A percentile compares a stretch with the other conserved stretches of the same genome.
Evolutionary conservation across 768 basidiomycete species (phyloP).

Genomic region (Baorangia bicolor): DNA sequence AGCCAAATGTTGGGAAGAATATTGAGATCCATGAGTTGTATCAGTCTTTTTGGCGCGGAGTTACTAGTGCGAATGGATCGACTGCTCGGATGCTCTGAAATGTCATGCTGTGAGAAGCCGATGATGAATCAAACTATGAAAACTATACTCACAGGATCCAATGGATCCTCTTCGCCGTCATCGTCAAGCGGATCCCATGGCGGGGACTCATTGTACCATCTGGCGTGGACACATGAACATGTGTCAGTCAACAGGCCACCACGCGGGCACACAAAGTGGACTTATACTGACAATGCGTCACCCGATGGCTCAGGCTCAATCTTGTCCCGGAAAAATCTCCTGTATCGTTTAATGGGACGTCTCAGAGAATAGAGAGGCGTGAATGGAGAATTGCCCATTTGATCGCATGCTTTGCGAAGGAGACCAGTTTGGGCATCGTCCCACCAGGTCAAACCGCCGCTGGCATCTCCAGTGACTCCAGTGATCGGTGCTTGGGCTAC

Average conservation of each 20-base stretch:
- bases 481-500: conserved; percentile 9
- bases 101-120: background rate
- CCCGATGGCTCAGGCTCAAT: conserved; percentile 10
- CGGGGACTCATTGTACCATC: conserved; percentile 16
- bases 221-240: background rate
- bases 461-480: background rate
- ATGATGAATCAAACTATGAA: background rate
- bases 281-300: conserved; percentile 20
- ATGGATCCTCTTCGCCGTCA: conserved; percentile 23
- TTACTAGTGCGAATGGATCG: conserved; percentile 11
- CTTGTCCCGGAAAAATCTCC: conserved; percentile 19
- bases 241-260: background rate
- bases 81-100: conserved; percentile 1
- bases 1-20: background rate
- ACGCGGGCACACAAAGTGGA: background rate
- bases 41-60: background rate
- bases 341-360: conserved; percentile 8
- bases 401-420: conserved; percentile 20
- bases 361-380: conserved; percentile 24
- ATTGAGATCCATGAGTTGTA: background rate
- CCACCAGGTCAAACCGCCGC: conserved; percentile 17
- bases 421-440: conserved; percentile 13
- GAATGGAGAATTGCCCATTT: conserved; percentile 13
- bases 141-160: conserved; percentile 16
- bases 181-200: conserved; percentile 31